phyloP scores from a whole-genome alignment of 331 rosid species.

The Saraca asoca region DNA sequence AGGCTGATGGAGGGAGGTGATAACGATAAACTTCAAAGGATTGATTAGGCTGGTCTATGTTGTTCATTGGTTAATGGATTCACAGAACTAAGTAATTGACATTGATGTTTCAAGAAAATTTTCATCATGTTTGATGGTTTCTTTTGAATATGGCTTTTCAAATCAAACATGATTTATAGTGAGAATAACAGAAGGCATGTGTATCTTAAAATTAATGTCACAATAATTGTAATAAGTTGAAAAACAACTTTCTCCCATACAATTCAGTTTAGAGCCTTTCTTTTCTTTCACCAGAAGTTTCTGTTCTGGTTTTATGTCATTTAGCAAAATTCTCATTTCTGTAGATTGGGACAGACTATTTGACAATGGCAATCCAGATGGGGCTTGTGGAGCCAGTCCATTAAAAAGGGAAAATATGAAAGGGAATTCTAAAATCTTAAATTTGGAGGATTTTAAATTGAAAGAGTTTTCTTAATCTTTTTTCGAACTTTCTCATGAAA shows the following conservation, averaged over 20 bases:
- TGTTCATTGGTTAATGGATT: not conserved
- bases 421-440: not conserved
- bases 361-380: not conserved
- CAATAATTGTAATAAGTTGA: not conserved
- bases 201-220: not conserved
- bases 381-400: not conserved
- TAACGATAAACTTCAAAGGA: not conserved
- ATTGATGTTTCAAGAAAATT: not conserved
- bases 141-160: not conserved
- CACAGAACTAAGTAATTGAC: not conserved
- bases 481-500: not conserved
- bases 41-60: not conserved
- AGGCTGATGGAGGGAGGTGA: not conserved
- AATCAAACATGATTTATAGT: not conserved
- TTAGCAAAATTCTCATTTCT: conserved; percentile 1
- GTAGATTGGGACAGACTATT: not conserved
- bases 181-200: not conserved
- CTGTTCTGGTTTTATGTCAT: not conserved
- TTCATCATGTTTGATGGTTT: not conserved
- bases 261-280: not conserved
- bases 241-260: not conserved
- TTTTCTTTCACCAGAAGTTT: not conserved
- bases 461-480: not conserved
- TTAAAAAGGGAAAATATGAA: too few relatives aligned
- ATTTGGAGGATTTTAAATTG: not conserved